These are phyloP conservation scores for Myrica gale DNA, from an alignment of 306 rosid species.

Conservation along the genomic window DNA sequence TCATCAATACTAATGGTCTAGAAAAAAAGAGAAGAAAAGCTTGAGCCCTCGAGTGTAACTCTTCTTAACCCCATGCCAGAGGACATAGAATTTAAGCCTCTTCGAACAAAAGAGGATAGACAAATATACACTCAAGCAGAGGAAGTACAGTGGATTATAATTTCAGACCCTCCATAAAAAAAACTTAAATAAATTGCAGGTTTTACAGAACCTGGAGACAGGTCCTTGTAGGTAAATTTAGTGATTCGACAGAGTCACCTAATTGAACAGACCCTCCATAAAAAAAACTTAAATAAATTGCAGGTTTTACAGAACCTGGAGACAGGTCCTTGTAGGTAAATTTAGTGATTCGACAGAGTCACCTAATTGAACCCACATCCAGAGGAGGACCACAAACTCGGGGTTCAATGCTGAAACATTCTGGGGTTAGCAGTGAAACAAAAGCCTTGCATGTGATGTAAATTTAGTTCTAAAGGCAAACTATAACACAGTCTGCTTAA, in stretches of 20 bases:
- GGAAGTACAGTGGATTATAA: background rate
- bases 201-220: background rate
- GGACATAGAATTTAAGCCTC: background rate
- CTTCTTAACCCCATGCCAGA: background rate
- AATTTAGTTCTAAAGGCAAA: background rate
- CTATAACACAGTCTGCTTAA: too few relatives aligned
- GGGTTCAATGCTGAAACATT: too few relatives aligned
- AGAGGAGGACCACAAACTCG: too few relatives aligned
- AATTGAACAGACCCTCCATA: background rate
- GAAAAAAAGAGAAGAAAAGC: too few relatives aligned
- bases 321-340: background rate
- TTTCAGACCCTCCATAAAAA: background rate
- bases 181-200: background rate
- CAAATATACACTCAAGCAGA: background rate
- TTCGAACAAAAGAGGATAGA: background rate
- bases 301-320: background rate
- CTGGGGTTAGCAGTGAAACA: too few relatives aligned
- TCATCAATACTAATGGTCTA: background rate
- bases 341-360: background rate
- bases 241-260: background rate
- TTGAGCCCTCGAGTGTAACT: background rate
- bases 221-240: background rate
- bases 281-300: background rate
- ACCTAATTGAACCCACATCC: too few relatives aligned
- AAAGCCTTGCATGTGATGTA: background rate